phyloP scores from a whole-genome alignment of 805 yeast species.

The Cyberlindnera americana region DNA sequence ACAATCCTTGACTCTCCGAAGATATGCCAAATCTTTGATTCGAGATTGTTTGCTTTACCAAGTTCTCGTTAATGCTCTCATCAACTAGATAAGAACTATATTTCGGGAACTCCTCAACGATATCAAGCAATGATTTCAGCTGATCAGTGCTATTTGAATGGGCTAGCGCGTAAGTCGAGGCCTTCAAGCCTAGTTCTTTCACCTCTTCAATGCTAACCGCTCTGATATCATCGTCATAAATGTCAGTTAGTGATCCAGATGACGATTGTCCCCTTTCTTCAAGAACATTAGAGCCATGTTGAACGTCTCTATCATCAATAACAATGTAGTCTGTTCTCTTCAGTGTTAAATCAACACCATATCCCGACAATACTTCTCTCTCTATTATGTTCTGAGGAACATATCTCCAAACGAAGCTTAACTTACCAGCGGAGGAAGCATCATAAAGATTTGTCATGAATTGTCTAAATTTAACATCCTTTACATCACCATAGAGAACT shows the following conservation, averaged over 20 bases:
- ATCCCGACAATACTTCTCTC: conserved; percentile 46
- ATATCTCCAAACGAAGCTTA: conserved; percentile 76
- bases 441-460: conserved; percentile 58
- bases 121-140: conserved; percentile 35
- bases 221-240: conserved; percentile 30
- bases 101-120: conserved; percentile 54
- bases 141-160: conserved; percentile 28
- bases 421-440: conserved; percentile 59
- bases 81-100: conserved; percentile 34
- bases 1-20: conserved; percentile 46
- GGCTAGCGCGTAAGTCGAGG: conserved; percentile 32
- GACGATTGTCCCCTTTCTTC: not conserved
- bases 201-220: conserved; percentile 33
- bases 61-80: conserved; percentile 20
- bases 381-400: conserved; percentile 35
- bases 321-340: conserved; percentile 66
- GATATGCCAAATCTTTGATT: conserved; percentile 39
- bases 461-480: conserved; percentile 43
- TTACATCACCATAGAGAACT: conserved; percentile 64
- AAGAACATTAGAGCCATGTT: conserved; percentile 26
- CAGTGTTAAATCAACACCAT: conserved; percentile 60
- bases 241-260: conserved; percentile 15
- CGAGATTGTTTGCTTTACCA: conserved; percentile 27
- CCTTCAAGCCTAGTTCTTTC: conserved; percentile 36
- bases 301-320: conserved; percentile 52